These are phyloP conservation scores for Chlamydomonas eustigma DNA, from an alignment of 139 green algal genomes.

Conservation along the genomic window DNA sequence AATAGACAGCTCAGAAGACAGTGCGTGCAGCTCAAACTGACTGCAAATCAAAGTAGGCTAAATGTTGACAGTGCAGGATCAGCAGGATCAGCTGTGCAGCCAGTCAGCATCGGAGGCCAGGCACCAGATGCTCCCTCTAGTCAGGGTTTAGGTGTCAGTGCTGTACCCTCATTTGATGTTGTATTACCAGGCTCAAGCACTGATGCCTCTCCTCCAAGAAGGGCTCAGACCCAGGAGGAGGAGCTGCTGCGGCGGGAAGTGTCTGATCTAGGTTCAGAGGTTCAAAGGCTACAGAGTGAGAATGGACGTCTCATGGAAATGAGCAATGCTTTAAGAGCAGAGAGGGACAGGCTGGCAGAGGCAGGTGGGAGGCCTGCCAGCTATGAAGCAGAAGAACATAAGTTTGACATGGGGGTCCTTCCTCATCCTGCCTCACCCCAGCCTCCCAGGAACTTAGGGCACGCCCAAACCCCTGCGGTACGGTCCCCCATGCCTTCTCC, in stretches of 20 bases:
- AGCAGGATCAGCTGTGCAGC: not conserved
- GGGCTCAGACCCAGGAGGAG: not conserved
- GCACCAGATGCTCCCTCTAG: not conserved
- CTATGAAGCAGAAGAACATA: not conserved
- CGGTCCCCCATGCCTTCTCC: no score
- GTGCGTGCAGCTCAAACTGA: constrained; percentile 25
- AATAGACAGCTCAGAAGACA: constrained; percentile 36
- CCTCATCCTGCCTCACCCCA: no score
- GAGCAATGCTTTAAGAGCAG: constrained; percentile 53
- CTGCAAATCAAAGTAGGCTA: not conserved
- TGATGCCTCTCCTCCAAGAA: not conserved
- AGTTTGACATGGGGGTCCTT: no score
- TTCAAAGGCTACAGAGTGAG: constrained; percentile 33
- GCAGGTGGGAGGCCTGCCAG: not conserved
- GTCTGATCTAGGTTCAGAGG: not conserved
- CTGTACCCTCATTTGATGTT: not conserved
- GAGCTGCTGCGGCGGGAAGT: constrained; percentile 20
- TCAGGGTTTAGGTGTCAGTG: not conserved
- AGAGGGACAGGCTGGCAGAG: constrained; percentile 36
- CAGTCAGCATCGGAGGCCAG: not conserved
- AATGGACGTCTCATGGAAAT: constrained; percentile 73
- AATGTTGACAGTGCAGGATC: not conserved
- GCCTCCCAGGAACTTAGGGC: no score
- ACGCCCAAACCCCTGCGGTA: no score
- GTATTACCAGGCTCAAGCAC: not conserved